Evolutionary conservation across 192 early-diverging fungal genomes (phyloP), one percentile per base, ranked within the genome.

Genomic region (Mortierella claussenii): DNA sequence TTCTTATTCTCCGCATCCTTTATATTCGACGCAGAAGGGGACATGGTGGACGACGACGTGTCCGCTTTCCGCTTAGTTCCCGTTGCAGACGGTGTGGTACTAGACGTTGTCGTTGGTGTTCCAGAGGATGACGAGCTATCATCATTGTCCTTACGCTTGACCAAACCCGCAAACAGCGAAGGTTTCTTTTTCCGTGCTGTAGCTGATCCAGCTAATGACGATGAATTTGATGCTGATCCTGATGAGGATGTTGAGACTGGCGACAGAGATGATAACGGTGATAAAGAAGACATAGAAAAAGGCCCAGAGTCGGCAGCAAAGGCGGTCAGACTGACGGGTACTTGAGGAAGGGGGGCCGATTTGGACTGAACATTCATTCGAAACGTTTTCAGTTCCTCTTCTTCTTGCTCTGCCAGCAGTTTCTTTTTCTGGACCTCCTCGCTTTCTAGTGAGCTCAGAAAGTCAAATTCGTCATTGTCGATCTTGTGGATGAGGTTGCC

Each of bases 391-490:
- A 88, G 55, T 34, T 80, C 82, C 13, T 79, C 51, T 13, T 69
- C 55, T 56, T 85, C 87, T 46, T 83, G 82, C 20, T 70, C 54
- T 33, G 61, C 69, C 37, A 71, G 74, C 18, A 78, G 79, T 18
- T 51, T 33, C 36, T 88, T 84, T 44, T 81, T 76, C 30, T 79
- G 58, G 2, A 73, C 63, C 28, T 88, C 80, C 49, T 80, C 74
- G 31, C 83, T 81, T 20, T 89, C 85, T 21, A 91, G 67, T 1
- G 82, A 74, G 31, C 79, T 86, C n/a, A 88, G 82, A 61, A 88
- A 92, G 26, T 90, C 89, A 17, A 87, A 87, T 43, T 92, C 91
- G 18, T 90, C 91, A 8, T 82, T 82, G 28, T 91, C 91, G 26
- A 92, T 79, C 49, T 78, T 85, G 45, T 88, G 86, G 61, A 92